Percentiles rank a stretch among this genome's conserved stretches.
Evolutionary conservation across 192 early-diverging fungal genomes (phyloP).

Genomic region (Coemansia erecta): DNA sequence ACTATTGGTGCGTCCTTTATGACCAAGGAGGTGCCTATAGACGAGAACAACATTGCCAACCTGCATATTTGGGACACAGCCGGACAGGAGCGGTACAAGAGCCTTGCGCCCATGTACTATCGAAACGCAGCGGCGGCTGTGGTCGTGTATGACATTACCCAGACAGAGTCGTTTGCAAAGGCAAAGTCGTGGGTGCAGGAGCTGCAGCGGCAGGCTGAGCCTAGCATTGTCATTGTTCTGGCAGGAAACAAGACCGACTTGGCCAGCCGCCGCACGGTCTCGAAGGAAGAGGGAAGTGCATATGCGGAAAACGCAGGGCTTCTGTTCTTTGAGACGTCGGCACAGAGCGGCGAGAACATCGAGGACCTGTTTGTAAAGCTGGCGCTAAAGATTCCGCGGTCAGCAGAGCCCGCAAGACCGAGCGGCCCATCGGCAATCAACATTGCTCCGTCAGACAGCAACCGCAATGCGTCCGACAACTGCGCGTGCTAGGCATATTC

Average conservation of each 20-base stretch:
- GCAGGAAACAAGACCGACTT: conserved; percentile 98
- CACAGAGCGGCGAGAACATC: conserved; percentile 81
- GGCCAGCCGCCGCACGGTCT: conserved; percentile 64
- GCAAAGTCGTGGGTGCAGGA: conserved; percentile 97
- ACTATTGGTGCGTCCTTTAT: conserved; percentile 93
- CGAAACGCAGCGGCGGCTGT: conserved; percentile 94
- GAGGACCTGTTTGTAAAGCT: conserved; percentile 87
- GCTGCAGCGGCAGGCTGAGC: conserved; percentile 87
- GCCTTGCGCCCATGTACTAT: conserved; percentile 95
- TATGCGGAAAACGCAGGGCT: conserved; percentile 78
- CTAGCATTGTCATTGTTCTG: conserved; percentile 89
- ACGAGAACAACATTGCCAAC: conserved; percentile 72
- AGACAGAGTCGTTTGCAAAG: conserved; percentile 80
- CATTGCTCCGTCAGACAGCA: conserved; percentile 22
- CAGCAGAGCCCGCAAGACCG: conserved; percentile 6
- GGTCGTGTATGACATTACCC: conserved; percentile 94
- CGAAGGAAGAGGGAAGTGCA: conserved; percentile 68
- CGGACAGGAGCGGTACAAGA: conserved; percentile 98
- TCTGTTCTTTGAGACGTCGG: conserved; percentile 87
- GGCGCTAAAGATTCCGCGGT: conserved; percentile 69
- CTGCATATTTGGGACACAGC: conserved; percentile 90
- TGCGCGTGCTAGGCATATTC: conserved; percentile 45
- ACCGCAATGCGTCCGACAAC: conserved; percentile 13
- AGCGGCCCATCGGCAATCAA: conserved; percentile 41
- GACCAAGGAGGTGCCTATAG: conserved; percentile 87